Conservation (phyloP, 306 rosid genomes). For the Gastrolobium bilobum region DNA sequence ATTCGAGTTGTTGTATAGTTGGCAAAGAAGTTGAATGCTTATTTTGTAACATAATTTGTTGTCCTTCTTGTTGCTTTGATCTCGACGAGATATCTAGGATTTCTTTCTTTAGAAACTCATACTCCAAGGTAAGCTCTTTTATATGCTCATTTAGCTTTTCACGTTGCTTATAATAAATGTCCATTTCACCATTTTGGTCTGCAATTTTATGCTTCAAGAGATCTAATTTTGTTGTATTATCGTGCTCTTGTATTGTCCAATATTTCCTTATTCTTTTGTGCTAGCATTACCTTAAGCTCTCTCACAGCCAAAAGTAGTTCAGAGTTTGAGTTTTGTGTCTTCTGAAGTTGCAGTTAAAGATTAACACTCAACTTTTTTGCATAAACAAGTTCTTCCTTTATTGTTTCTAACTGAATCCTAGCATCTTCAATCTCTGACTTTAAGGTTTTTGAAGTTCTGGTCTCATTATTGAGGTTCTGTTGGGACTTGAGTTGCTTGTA, state of each 20-base stretch:
- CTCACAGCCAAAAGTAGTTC: constrained; percentile 78
- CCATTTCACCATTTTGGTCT: constrained; percentile 72
- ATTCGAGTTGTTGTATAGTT: constrained; percentile 77
- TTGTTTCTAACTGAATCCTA: constrained; percentile 69
- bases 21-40: constrained; percentile 71
- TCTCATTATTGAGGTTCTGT: constrained; percentile 63
- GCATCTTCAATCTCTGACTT: constrained; percentile 70
- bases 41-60: constrained; percentile 57
- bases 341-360: constrained; percentile 76
- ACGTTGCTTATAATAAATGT: constrained; percentile 57
- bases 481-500: constrained; percentile 72
- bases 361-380: constrained; percentile 71
- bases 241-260: constrained; percentile 52
- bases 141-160: constrained; percentile 70
- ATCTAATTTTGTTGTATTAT: constrained; percentile 56
- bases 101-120: constrained; percentile 79
- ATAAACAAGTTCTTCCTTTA: constrained; percentile 78
- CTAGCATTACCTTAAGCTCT: constrained; percentile 85
- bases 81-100: constrained; percentile 69
- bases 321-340: constrained; percentile 86
- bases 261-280: constrained; percentile 69
- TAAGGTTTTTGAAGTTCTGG: constrained; percentile 56
- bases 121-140: constrained; percentile 67
- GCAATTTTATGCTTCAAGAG: constrained; percentile 63
- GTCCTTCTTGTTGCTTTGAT: constrained; percentile 67